phyloP scores from a whole-genome alignment of 2,329 filamentous ascomycete genomes.

The Colletotrichum euphorbiae region DNA sequence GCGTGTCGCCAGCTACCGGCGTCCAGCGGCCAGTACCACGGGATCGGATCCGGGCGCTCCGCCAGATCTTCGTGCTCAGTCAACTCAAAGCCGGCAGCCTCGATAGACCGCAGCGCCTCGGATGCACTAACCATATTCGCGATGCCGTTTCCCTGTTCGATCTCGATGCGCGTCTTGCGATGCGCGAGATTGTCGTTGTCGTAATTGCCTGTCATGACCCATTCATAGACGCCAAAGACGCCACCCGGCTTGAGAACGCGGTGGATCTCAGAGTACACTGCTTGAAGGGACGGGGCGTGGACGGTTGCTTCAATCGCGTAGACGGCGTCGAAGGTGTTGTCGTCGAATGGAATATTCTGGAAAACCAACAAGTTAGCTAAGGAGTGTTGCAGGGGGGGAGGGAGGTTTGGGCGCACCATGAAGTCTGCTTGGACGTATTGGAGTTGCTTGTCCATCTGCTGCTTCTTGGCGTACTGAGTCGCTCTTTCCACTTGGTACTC shows the following conservation, averaged over 20 bases:
- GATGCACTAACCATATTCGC: slow-evolving; percentile 94
- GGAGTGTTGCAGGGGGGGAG: not conserved
- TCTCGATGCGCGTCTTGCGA: slow-evolving; percentile 90
- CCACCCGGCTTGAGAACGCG: slow-evolving; percentile 96
- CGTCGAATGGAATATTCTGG: slow-evolving; percentile 71
- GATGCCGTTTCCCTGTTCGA: slow-evolving; percentile 96
- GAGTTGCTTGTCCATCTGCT: slow-evolving; percentile 83
- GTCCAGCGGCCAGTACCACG: slow-evolving; percentile 89
- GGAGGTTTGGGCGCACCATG: slow-evolving; percentile 67
- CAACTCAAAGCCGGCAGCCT: slow-evolving; percentile 87
- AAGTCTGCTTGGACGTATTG: slow-evolving; percentile 96
- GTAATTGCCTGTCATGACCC: slow-evolving; percentile 97
- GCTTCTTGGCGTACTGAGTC: slow-evolving; percentile 84
- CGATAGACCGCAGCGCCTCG: slow-evolving; percentile 85
- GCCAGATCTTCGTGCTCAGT: slow-evolving; percentile 89
- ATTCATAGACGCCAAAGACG: slow-evolving; percentile 97
- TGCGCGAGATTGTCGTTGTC: slow-evolving; percentile 89
- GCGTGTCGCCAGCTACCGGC: slow-evolving; percentile 84
- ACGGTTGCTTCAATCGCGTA: slow-evolving; percentile 98
- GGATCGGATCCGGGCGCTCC: slow-evolving; percentile 76
- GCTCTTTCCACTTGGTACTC: slow-evolving; percentile 98
- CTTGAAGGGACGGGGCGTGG: slow-evolving; percentile 89
- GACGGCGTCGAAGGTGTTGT: slow-evolving; percentile 92
- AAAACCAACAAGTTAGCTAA: not conserved
- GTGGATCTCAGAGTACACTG: slow-evolving; percentile 94